Evolutionary conservation across 2,329 filamentous ascomycete genomes (phyloP), one percentile per base, ranked within the genome.

Genomic region (Colletotrichum sp.): DNA sequence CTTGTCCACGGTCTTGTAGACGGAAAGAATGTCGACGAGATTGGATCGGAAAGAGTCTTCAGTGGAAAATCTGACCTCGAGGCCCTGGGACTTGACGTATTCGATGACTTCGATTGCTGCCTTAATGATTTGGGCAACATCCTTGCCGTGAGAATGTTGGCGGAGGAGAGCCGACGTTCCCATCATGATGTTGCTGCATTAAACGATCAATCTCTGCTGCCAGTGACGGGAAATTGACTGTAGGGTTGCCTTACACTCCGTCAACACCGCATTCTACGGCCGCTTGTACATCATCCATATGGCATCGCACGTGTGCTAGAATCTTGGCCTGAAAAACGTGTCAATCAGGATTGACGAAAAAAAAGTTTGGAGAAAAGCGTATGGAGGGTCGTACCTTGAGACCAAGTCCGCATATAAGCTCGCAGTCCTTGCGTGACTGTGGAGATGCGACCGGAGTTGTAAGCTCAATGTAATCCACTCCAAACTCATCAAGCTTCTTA

Each of bases 401-500:
- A 77, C 96, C 96, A 68, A 98, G 94, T 90, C 96, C 95, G 94
- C 95, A 98, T 83, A 98, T 98, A 72, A 93, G 93, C 87, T 97
- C 94, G 86, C 95, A 98, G 88, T 98, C 96, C 82, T 88, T 86
- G 84, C 93, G 92, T 69, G 95, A 98, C 87, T 98, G 95, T 87
- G 95, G 93, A 15, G 94, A 96, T 70, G 96, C 94, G 78, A 93
- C 95, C 52, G 96, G 96, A 77, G 91, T 94, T 74, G 96, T 98
- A 80, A 98, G 89, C 87, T 98, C 96, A 81, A 98, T 96, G 87
- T 96, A 98, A 87, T 98, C 95, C 75, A 96, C 95, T 81, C 95
- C 95, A 81, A 98, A 98, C 39, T 95, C 94, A 84, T 96, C 95
- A 79, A 97, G 90, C 28, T 84, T 78, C 78, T 74, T 81, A 77